These are phyloP conservation scores for Diplogelasinospora grovesii DNA, from an alignment of 495 filamentous ascomycete species.

Conservation along the genomic window DNA sequence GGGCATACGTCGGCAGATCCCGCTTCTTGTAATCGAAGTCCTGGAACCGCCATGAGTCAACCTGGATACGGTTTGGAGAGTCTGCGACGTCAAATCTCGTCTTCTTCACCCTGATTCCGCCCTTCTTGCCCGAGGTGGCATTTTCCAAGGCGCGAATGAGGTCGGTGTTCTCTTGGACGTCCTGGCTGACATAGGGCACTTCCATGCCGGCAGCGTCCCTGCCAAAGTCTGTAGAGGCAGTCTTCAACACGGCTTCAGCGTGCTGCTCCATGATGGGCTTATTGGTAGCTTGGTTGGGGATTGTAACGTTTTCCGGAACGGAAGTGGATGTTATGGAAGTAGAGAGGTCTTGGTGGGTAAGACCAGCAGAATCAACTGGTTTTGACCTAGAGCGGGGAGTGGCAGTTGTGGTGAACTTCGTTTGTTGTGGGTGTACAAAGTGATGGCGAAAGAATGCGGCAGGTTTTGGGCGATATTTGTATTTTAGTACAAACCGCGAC, in stretches of 20 bases:
- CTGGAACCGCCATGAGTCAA: conserved; percentile 88
- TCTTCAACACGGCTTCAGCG: conserved; percentile 16
- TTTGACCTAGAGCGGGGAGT: too few species aligned
- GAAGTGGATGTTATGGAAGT: not conserved
- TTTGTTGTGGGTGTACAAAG: too few species aligned
- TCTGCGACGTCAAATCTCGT: conserved; percentile 58
- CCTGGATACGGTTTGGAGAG: conserved; percentile 49
- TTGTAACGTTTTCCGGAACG: conserved; percentile 20
- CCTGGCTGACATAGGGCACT: conserved; percentile 56
- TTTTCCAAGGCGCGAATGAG: conserved; percentile 55
- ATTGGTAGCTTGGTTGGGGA: conserved; percentile 8
- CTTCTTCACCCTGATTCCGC: conserved; percentile 62
- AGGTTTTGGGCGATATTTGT: too few species aligned
- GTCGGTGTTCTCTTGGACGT: conserved; percentile 52
- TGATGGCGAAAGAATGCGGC: too few species aligned
- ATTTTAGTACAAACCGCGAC: too few species aligned
- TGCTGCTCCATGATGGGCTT: conserved; percentile 16
- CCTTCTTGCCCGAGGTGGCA: conserved; percentile 42
- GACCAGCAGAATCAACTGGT: too few species aligned
- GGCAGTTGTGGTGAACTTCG: too few species aligned
- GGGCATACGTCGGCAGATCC: conserved; percentile 80
- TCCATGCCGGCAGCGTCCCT: conserved; percentile 19
- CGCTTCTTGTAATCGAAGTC: conserved; percentile 91
- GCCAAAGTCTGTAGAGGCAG: conserved; percentile 24
- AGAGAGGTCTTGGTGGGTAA: too few species aligned